Conservation (phyloP, 2,329 filamentous ascomycete genomes). For the Aulographum hederae region DNA sequence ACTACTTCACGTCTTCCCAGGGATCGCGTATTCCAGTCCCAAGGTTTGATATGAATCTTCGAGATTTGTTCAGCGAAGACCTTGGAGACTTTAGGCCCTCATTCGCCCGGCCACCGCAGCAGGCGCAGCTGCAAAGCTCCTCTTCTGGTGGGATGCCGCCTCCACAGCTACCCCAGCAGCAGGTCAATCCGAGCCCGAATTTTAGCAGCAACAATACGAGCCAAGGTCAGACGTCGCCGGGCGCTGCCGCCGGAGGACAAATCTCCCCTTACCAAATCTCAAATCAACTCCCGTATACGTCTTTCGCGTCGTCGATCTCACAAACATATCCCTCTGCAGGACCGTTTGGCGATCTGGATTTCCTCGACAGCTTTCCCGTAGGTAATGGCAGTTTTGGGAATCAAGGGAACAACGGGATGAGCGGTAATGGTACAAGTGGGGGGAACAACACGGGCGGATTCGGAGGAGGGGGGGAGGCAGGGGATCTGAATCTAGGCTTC, state of each 20-base stretch:
- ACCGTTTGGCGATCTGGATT: not conserved
- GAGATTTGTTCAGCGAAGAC: conserved; percentile 19
- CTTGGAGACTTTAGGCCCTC: conserved; percentile 20
- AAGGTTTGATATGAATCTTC: conserved; percentile 33
- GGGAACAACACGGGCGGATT: no score
- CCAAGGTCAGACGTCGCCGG: not conserved
- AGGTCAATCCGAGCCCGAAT: not conserved
- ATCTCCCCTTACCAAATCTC: no score
- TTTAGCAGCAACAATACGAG: not conserved
- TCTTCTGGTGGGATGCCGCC: no score
- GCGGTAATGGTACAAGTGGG: not conserved
- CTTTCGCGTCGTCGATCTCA: conserved; percentile 12
- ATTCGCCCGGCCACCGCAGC: conserved; percentile 15
- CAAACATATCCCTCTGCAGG: conserved; percentile 3
- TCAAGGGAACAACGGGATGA: not conserved
- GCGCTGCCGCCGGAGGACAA: no score
- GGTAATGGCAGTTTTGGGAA: not conserved
- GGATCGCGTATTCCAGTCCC: conserved; percentile 27
- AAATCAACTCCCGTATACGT: conserved; percentile 13
- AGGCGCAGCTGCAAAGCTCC: conserved; percentile 7
- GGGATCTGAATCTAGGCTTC: conserved; percentile 24
- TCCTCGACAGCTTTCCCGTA: not conserved
- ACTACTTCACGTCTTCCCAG: no score
- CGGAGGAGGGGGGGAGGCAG: no score
- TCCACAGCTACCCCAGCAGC: no score